A percentile compares a stretch with the other conserved stretches of the same genome.
These are phyloP conservation scores for Tolypocladium guangdongense DNA, from an alignment of 2,329 filamentous ascomycete species.

Conservation along the genomic window DNA sequence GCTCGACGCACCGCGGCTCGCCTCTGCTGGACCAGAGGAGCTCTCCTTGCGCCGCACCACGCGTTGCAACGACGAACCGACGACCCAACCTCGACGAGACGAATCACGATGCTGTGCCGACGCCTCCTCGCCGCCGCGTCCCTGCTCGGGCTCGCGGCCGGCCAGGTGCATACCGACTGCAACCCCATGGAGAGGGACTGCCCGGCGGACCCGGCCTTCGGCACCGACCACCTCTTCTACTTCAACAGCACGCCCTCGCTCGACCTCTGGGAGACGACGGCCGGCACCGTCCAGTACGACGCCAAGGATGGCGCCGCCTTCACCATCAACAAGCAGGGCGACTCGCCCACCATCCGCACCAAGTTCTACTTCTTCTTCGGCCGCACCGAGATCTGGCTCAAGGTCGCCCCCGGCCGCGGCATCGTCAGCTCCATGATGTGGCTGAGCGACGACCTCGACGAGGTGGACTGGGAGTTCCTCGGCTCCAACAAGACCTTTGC, in stretches of 20 bases:
- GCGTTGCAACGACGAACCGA: too few species aligned
- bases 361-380: conserved; percentile 84
- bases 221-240: conserved; percentile 48
- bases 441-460: conserved; percentile 73
- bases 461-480: conserved; percentile 80
- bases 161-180: conserved; percentile 69
- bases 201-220: conserved; percentile 59
- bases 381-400: conserved; percentile 65
- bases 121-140: conserved; percentile 21
- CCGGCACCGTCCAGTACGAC: conserved; percentile 53
- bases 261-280: conserved; percentile 58
- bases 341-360: conserved; percentile 69
- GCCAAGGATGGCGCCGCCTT: conserved; percentile 57
- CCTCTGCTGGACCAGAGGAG: neutral
- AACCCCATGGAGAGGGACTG: conserved; percentile 64
- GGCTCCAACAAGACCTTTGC: conserved; percentile 53
- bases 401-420: conserved; percentile 62
- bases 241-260: conserved; percentile 52
- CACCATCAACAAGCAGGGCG: conserved; percentile 55
- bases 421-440: conserved; percentile 77
- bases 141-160: conserved; percentile 38
- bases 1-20: neutral
- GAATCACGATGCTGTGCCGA: conserved; percentile 5
- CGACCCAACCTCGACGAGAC: neutral
- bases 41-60: neutral